phyloP scores from a whole-genome alignment of 2,329 filamentous ascomycete genomes.

The Ophiostoma sp. region DNA sequence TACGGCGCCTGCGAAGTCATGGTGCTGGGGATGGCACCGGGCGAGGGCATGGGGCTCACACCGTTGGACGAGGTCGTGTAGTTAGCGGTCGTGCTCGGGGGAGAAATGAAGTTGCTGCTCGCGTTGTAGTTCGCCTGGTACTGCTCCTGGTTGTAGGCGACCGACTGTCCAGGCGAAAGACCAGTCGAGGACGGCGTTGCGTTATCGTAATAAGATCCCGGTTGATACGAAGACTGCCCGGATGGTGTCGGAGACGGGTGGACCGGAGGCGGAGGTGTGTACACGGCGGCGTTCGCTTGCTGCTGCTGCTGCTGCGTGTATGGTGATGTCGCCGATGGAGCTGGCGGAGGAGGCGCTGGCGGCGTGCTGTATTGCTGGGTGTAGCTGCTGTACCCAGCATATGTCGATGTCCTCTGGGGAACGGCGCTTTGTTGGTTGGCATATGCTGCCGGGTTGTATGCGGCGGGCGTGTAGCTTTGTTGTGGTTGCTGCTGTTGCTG shows the following conservation, averaged over 20 bases:
- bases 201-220: constrained; percentile 30
- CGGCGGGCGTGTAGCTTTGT: constrained; percentile 51
- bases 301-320: constrained; percentile 10
- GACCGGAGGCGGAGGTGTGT: constrained; percentile 17
- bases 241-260: constrained; percentile 20
- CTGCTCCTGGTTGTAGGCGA: constrained; percentile 32
- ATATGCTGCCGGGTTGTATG: constrained; percentile 63
- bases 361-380: constrained; percentile 37
- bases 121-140: constrained; percentile 32
- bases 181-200: constrained; percentile 26
- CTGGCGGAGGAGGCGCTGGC: constrained; percentile 43
- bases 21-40: constrained; percentile 32
- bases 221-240: constrained; percentile 24
- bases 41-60: constrained; percentile 39
- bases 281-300: not conserved
- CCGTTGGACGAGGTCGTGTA: constrained; percentile 37
- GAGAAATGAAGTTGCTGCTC: constrained; percentile 21
- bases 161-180: constrained; percentile 30
- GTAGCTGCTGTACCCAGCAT: constrained; percentile 51
- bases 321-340: constrained; percentile 28
- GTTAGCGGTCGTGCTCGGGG: not conserved
- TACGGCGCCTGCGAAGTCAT: constrained; percentile 51
- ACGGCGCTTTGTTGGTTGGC: constrained; percentile 43
- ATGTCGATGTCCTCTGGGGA: constrained; percentile 54
- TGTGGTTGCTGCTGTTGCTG: constrained; percentile 35